Evolutionary conservation across 768 basidiomycete genomes (phyloP).

Genomic region (Rhizopogon vesiculosus): DNA sequence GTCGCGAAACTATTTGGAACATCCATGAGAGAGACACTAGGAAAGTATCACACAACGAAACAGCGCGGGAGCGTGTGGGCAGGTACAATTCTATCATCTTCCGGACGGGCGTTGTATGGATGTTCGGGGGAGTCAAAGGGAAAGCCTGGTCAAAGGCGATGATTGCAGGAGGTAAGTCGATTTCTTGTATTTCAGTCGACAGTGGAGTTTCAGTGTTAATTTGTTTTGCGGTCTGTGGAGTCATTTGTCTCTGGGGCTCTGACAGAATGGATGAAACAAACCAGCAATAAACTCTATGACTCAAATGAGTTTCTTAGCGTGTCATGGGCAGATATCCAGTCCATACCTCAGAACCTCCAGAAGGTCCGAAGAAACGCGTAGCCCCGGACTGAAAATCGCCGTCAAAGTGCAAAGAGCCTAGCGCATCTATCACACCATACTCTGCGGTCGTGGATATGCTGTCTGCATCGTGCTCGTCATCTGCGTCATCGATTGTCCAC

Average conservation of each 20-base stretch:
- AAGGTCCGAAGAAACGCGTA: slow-evolving; percentile 40
- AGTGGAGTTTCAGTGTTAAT: slow-evolving; percentile 2
- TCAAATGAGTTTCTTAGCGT: slow-evolving; percentile 2
- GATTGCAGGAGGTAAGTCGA: slow-evolving; percentile 42
- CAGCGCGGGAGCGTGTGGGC: slow-evolving; percentile 38
- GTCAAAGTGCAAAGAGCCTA: slow-evolving; percentile 44
- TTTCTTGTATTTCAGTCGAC: slow-evolving; percentile 24
- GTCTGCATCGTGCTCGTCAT: slow-evolving; percentile 18
- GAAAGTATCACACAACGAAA: slow-evolving; percentile 40
- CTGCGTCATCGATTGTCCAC: slow-evolving; percentile 21
- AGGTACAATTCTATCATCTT: slow-evolving; percentile 41
- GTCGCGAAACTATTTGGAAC: slow-evolving; percentile 44
- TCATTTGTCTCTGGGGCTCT: not conserved
- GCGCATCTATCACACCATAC: slow-evolving; percentile 27
- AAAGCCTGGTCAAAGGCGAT: slow-evolving; percentile 39
- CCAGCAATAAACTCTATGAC: slow-evolving; percentile 38
- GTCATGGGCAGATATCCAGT: not conserved
- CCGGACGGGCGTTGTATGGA: slow-evolving; percentile 30
- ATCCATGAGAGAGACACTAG: slow-evolving; percentile 47
- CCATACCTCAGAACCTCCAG: slow-evolving; percentile 46
- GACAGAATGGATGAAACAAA: slow-evolving; percentile 17
- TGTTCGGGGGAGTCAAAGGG: slow-evolving; percentile 38
- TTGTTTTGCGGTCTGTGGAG: slow-evolving; percentile 8
- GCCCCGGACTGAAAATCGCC: slow-evolving; percentile 15
- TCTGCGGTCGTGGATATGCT: slow-evolving; percentile 3